Evolutionary conservation across 164 flowering plant genomes (phyloP).

Genomic region (Magnolia changhungtana): DNA sequence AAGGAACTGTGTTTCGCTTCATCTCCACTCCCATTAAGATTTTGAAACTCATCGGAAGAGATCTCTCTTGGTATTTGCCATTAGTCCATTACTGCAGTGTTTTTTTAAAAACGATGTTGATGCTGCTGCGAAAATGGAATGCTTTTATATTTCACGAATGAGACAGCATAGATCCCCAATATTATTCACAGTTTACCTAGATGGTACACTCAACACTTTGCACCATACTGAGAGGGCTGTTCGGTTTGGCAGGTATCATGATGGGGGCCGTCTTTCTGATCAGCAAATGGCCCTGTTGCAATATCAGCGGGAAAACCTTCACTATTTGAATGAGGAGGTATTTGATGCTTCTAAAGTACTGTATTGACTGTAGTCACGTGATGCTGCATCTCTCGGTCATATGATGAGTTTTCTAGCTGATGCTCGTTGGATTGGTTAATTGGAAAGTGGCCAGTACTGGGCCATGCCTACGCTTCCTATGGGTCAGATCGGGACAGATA

Average conservation of each 20-base stretch:
- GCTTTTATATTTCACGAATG: neutral
- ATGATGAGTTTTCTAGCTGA: neutral
- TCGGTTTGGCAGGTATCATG: constrained; percentile 66
- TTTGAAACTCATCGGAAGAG: neutral
- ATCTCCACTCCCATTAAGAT: neutral
- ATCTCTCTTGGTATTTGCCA: neutral
- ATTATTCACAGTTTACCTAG: neutral
- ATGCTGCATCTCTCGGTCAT: neutral
- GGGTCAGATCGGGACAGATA: neutral
- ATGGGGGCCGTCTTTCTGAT: constrained; percentile 93
- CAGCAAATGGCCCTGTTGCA: constrained; percentile 99
- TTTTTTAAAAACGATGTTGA: neutral
- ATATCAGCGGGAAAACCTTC: constrained; percentile 95
- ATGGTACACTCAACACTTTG: neutral
- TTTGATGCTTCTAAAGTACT: constrained; percentile 1
- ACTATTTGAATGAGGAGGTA: constrained; percentile 97
- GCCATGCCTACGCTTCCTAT: neutral
- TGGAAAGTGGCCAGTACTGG: neutral
- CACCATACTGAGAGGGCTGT: neutral
- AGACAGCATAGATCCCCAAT: neutral
- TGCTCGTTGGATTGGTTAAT: constrained; percentile 6
- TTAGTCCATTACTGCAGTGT: neutral
- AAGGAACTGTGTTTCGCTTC: neutral
- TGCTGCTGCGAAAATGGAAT: neutral
- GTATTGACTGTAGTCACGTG: neutral